Evolutionary conservation across 768 basidiomycete genomes (phyloP), one percentile per base, ranked within the genome.

Genomic region (Amanita phalloides): DNA sequence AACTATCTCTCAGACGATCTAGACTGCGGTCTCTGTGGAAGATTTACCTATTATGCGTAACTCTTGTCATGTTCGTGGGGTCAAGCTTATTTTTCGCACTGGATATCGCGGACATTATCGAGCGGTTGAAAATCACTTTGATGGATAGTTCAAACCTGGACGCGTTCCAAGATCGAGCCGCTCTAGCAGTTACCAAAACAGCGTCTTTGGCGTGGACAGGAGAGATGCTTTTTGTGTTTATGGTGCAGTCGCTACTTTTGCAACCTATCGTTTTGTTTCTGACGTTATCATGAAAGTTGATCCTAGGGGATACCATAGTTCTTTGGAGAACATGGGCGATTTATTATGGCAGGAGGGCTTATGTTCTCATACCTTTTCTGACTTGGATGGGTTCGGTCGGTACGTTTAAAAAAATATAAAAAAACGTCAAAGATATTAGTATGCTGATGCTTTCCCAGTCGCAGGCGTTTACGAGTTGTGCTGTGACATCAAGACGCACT

Each of bases 181-280:
- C 56, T 42, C 43, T 49, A 21, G 64, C 61, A 6, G 55, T 64
- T 44, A 53, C 55, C 8, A 53, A 50, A 36, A 53, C 64, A 6
- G 58, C 62, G 21, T 56, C 52, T 38, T 54, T 62, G 26, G 56
- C 58, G 23, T 66, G 64, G 64, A 61, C 64, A 9, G 63, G 63
- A 25, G 58, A 64, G 45, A 66, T 66, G 57, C 33, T 66, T 8
- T 66, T 66, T 50, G 55, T 66, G 37, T 64, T 64, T 47, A 60
- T 64, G 63, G 64, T 61, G 49, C 33, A 17, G 6, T 30, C 14
- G n/a, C 6, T 28, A 26, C 26, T 5, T 45, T 17, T 45, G 11
- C 44, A n/a, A 6, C 28, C 1, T 45, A 28, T 33, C 14, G 25
- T 33, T 33, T 6, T 53, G 49, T 32, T 20, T 36, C 32, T 14